Conservation (phyloP, 192 early-diverging fungal species). For the Piromyces sp. region DNA sequence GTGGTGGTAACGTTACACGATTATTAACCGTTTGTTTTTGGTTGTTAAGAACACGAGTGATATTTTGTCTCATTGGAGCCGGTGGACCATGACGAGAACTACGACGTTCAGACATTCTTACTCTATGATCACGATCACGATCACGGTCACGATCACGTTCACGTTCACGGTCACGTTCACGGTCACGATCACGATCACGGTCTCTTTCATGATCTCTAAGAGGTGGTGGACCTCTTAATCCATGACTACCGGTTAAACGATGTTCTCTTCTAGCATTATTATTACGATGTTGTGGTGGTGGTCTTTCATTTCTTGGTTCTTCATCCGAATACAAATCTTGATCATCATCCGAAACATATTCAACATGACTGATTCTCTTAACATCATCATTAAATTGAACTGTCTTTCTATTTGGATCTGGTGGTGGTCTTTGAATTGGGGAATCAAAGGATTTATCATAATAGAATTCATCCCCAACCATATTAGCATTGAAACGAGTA, state of each 20-base stretch:
- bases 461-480: neutral
- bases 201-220: neutral
- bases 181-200: too few relatives aligned
- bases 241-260: neutral
- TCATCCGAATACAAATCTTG: neutral
- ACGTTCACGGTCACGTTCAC: neutral
- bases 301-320: neutral
- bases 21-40: neutral
- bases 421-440: neutral
- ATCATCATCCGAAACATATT: neutral
- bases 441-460: neutral
- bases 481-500: neutral
- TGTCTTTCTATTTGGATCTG: neutral
- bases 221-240: neutral
- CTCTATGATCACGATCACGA: neutral
- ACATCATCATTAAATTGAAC: neutral
- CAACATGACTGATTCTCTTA: neutral
- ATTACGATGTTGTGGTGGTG: neutral
- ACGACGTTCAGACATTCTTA: neutral
- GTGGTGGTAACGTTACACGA: neutral
- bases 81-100: neutral
- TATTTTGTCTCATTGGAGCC: neutral
- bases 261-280: neutral
- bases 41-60: neutral
- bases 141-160: neutral